Base-by-base conservation (phyloP, 805 yeast genomes). In the Cyberlindnera maclurae region DNA sequence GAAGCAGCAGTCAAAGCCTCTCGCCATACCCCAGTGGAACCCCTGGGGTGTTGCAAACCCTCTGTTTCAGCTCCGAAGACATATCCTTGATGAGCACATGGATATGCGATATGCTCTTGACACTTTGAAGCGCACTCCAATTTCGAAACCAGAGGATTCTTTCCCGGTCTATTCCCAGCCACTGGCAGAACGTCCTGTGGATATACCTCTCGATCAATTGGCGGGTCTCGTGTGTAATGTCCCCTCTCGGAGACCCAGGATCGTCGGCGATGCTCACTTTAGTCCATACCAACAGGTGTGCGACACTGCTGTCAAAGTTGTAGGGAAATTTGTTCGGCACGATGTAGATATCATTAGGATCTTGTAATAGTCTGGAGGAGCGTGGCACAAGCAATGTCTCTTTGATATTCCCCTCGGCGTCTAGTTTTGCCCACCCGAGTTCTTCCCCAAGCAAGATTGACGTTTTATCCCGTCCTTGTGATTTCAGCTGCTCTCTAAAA, bases 231-330 rank as follows among this genome's bases (percentile, higher is more conserved):
- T 34, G 31, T 3, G 43, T 9, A 3, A 54, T 48, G 32, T 56
- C 51, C 3, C 75, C 64, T 18, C 77, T 67, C 44, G 73, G 81
- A 1, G 82, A 82, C 1, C 51, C 58, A n/a, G 75, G 71, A 9
- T 59, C 46, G 3, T 42, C 39, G 5, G 33, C 39, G 38, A 82
- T 68, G 12, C 65, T 65, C 16, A 72, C 59, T 50, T 81, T 81
- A 2, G 80, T 68, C 90, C 93, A 82, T 2, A 79, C 68, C 34
- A 84, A 70, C 12, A 81, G 54, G 56, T 82, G 90, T 5, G 59
- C 55, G 4, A 80, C 67, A 32, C 64, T 65, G 1, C 54, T 45
- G 29, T 68, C 77, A 44, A 80, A 71, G 48, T 71, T 68, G 59
- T 82, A 82, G 0, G 88, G 88, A 57, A 78, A 82, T 43, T 76